A percentile compares a stretch with the other conserved stretches of the same genome.
Evolutionary conservation across 345 rosid genomes (phyloP).

Genomic region (Salix purpurea): DNA sequence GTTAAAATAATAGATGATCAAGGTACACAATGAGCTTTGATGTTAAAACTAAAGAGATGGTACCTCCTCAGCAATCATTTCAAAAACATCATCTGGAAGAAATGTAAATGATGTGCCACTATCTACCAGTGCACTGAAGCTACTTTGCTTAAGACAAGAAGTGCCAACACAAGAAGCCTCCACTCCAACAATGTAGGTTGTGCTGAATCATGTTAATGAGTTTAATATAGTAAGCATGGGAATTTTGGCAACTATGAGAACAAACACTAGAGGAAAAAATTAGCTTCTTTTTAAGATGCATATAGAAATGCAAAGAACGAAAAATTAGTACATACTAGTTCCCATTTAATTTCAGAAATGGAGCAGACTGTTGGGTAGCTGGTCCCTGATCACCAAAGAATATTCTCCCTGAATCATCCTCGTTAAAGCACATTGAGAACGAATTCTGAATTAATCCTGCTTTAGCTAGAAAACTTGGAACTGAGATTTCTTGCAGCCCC

Average conservation of each 20-base stretch:
- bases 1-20: conserved; percentile 11
- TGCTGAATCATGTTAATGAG: conserved; percentile 32
- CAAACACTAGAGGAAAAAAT: background rate
- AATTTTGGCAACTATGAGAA: conserved; percentile 5
- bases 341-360: conserved; percentile 50
- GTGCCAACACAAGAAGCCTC: conserved; percentile 65
- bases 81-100: conserved; percentile 54
- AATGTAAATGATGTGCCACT: conserved; percentile 88
- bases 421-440: conserved; percentile 79
- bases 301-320: background rate
- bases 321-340: conserved; percentile 46
- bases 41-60: background rate
- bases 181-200: conserved; percentile 64
- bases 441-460: conserved; percentile 70
- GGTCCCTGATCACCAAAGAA: conserved; percentile 83
- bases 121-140: conserved; percentile 58
- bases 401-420: conserved; percentile 76
- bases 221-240: conserved; percentile 4
- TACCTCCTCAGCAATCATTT: conserved; percentile 60
- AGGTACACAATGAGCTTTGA: background rate
- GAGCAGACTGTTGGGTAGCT: conserved; percentile 57
- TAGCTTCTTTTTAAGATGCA: background rate
- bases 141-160: conserved; percentile 58
- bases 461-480: conserved; percentile 75
- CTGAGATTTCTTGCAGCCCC: conserved; percentile 72